Evolutionary conservation across 1,284 basidiomycete species (phyloP).

Genomic region (Ceratobasidium sp.): DNA sequence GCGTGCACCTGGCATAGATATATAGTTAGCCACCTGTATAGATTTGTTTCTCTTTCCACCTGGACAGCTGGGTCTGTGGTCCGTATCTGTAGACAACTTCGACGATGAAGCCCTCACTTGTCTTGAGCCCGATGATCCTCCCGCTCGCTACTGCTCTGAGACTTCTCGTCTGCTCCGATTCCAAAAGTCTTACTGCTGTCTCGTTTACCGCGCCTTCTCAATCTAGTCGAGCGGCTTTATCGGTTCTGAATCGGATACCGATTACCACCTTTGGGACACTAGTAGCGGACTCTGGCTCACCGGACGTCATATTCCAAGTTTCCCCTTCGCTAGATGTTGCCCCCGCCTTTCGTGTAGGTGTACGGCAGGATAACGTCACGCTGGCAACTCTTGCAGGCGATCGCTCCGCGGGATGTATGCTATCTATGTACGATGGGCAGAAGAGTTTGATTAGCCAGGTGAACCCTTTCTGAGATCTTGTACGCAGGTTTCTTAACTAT

Average conservation of each 20-base stretch:
- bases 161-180: conserved; percentile 7
- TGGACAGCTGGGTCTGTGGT: background rate
- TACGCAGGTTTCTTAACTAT: no score
- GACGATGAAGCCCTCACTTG: background rate
- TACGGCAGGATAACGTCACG: conserved; percentile 5
- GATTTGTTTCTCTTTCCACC: background rate
- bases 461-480: no score
- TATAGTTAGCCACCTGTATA: no score
- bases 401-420: background rate
- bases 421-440: conserved; percentile 17
- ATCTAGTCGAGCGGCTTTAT: conserved; percentile 1
- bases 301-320: conserved; percentile 9
- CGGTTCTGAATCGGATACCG: conserved; percentile 4
- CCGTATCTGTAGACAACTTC: background rate
- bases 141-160: conserved; percentile 22
- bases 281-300: background rate
- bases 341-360: background rate
- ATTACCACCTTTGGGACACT: conserved; percentile 6
- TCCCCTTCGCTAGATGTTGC: background rate
- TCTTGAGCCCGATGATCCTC: background rate
- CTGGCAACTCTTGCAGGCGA: background rate
- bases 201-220: conserved; percentile 21
- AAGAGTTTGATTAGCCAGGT: background rate
- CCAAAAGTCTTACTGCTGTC: conserved; percentile 24
- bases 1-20: background rate